Conservation (phyloP, 2,329 filamentous ascomycete species). For the Monilinia aucupariae region DNA sequence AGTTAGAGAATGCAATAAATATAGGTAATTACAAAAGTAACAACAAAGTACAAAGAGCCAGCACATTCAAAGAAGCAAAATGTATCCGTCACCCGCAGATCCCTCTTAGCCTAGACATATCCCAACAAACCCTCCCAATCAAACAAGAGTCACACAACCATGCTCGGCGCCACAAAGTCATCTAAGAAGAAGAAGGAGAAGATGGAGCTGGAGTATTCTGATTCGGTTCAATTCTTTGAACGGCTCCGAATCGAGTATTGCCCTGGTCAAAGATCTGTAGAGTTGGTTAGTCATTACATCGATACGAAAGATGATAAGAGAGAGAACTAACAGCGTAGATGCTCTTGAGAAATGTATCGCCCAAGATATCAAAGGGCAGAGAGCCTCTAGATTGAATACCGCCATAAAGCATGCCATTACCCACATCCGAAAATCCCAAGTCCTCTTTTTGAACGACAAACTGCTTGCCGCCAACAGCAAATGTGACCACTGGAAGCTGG, state of each 20-base stretch:
- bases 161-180: neutral
- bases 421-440: conserved; percentile 50
- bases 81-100: neutral
- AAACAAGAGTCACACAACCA: neutral
- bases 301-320: neutral
- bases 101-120: neutral
- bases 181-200: conserved; percentile 27
- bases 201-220: conserved; percentile 31
- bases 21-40: neutral
- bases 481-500: conserved; percentile 53
- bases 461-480: conserved; percentile 57
- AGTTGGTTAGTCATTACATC: conserved; percentile 15
- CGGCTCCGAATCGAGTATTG: conserved; percentile 50
- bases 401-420: conserved; percentile 51
- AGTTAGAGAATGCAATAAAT: no score
- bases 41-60: neutral
- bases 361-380: conserved; percentile 52
- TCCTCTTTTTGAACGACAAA: conserved; percentile 55
- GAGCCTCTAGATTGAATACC: conserved; percentile 54
- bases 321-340: conserved; percentile 49
- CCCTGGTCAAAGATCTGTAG: conserved; percentile 53
- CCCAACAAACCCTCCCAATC: neutral
- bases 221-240: conserved; percentile 41
- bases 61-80: neutral
- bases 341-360: conserved; percentile 53